Base-by-base conservation (phyloP, 202 grass and related monocot genomes). In the Panicum hallii region DNA sequence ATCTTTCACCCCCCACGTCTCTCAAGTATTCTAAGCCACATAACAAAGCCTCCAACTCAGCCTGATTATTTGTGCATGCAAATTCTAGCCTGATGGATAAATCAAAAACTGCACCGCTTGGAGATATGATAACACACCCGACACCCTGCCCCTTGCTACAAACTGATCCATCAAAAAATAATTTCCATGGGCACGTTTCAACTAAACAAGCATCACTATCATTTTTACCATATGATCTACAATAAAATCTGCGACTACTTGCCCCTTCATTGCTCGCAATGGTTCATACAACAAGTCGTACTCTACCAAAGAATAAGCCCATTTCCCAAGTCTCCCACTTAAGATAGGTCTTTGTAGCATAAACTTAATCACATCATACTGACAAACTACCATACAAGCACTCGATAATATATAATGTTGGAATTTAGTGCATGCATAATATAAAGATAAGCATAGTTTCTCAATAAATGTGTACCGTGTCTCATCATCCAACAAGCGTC, bases 81-180 rank as follows among this genome's bases (percentile, higher is more conserved):
- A n/a, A n/a, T n/a, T n/a, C n/a, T n/a, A n/a, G n/a, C n/a, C n/a
- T n/a, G n/a, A n/a, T n/a, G n/a, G n/a, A n/a, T n/a, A n/a, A n/a
- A n/a, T n/a, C n/a, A n/a, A n/a, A n/a, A n/a, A n/a, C n/a, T n/a
- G n/a, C n/a, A n/a, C n/a, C n/a, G n/a, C n/a, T n/a, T n/a, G n/a
- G n/a, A n/a, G n/a, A n/a, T n/a, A n/a, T n/a, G n/a, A n/a, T n/a
- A n/a, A n/a, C n/a, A n/a, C n/a, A n/a, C n/a, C 67, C 41, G 17
- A 70, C 12, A 9, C 67, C 67, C n/a, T 46, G 41, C 4, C 67
- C 67, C 4, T 70, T 23, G 3, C 10, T 9, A 70, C 67, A 70
- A 11, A 46, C 67, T 42, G 41, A 70, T 45, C 67, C 43, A 48
- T 71, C 68, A 28, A 71, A 46, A 71, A 26, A 71, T 9, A 68